These are phyloP conservation scores for Lactifluus hygrophoroides DNA, from an alignment of 768 basidiomycete genomes.

Conservation along the genomic window DNA sequence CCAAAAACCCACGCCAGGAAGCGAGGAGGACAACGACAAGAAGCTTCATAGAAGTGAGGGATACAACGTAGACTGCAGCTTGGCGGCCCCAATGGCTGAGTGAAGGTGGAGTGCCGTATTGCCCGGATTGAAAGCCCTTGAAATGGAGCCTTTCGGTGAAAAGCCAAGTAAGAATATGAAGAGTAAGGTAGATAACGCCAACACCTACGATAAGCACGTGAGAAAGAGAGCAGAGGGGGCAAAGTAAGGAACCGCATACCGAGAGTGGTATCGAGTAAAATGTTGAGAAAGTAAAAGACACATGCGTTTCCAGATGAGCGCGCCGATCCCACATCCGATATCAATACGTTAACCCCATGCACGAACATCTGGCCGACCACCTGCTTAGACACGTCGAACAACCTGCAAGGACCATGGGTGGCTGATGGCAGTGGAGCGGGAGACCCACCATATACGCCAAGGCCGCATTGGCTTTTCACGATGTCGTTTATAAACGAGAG, in stretches of 20 bases:
- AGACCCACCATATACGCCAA: conserved; percentile 83
- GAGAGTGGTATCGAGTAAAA: conserved; percentile 84
- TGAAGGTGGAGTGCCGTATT: conserved; percentile 82
- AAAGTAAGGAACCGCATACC: conserved; percentile 39
- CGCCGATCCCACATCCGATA: conserved; percentile 69
- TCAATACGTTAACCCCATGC: conserved; percentile 68
- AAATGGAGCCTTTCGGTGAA: conserved; percentile 55
- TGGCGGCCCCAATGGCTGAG: conserved; percentile 66
- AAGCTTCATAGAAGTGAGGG: conserved; percentile 85
- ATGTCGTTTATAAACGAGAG: conserved; percentile 82
- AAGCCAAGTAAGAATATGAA: conserved; percentile 54
- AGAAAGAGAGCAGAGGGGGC: neutral
- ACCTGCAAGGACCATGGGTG: conserved; percentile 38
- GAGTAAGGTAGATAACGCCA: conserved; percentile 65
- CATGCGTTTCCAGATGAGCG: conserved; percentile 76
- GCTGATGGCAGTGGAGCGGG: neutral
- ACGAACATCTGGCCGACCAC: conserved; percentile 78
- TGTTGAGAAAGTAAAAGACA: conserved; percentile 86
- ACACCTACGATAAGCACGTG: conserved; percentile 76
- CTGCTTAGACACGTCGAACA: conserved; percentile 93
- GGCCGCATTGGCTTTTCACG: conserved; percentile 77
- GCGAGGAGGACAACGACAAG: conserved; percentile 72
- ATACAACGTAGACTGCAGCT: conserved; percentile 71
- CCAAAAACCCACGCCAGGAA: conserved; percentile 59
- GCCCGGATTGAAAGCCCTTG: conserved; percentile 76